These are phyloP conservation scores for Podospora fimiseda DNA, from an alignment of 495 filamentous ascomycete species.

Conservation along the genomic window DNA sequence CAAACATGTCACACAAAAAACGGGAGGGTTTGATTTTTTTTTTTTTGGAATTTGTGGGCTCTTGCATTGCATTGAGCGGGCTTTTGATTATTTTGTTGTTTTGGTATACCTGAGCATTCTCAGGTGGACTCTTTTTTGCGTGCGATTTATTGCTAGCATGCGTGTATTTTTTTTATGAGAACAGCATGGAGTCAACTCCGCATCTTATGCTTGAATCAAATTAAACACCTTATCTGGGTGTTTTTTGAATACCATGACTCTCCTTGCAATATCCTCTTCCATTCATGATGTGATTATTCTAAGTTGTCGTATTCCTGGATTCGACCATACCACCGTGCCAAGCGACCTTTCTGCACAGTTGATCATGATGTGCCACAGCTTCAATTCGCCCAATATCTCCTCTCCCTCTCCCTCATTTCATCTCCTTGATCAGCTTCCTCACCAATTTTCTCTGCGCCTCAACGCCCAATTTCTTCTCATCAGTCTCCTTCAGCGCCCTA, in stretches of 20 bases:
- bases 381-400: too few species aligned
- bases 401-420: slow-evolving; percentile 26
- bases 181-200: too few species aligned
- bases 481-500: slow-evolving; percentile 70
- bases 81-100: background rate
- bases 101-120: background rate
- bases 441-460: slow-evolving; percentile 79
- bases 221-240: too few species aligned
- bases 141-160: background rate
- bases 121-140: background rate
- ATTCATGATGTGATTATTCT: too few species aligned
- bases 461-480: slow-evolving; percentile 56
- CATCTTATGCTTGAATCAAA: too few species aligned
- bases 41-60: too few species aligned
- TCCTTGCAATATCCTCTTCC: too few species aligned
- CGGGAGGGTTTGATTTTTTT: background rate
- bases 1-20: background rate
- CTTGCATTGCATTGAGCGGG: slow-evolving; percentile 1
- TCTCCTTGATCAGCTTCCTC: slow-evolving; percentile 49
- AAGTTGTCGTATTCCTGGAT: too few species aligned
- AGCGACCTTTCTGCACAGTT: background rate
- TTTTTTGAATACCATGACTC: too few species aligned
- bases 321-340: too few species aligned
- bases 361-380: background rate
- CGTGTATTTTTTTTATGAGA: too few species aligned